Evolutionary conservation across 352 stramenopile species (phyloP).

Genomic region (Phytophthora sp.): DNA sequence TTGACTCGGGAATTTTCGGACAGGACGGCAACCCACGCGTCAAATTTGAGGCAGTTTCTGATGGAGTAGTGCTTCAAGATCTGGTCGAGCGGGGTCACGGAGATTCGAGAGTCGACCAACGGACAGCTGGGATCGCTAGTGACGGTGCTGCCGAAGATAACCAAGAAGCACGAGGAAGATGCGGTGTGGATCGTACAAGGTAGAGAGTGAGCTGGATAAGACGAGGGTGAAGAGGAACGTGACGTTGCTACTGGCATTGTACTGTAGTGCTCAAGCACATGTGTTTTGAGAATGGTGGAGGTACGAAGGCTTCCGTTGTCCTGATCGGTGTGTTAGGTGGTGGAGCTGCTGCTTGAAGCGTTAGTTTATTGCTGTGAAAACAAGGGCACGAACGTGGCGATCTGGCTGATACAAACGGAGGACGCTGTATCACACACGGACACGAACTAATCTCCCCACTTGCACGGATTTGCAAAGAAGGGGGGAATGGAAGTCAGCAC

Average conservation of each 20-base stretch:
- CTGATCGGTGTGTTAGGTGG: too few species aligned
- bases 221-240: not conserved
- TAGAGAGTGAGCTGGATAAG: conserved; percentile 3
- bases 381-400: conserved; percentile 10
- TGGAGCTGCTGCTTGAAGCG: conserved; percentile 21
- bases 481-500: too few species aligned
- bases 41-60: conserved; percentile 31
- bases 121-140: conserved; percentile 16
- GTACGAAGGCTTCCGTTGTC: too few species aligned
- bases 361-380: conserved; percentile 24
- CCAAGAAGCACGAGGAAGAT: conserved; percentile 19
- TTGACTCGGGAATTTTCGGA: conserved; percentile 10
- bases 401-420: conserved; percentile 33
- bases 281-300: conserved; percentile 32
- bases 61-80: conserved; percentile 24
- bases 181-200: conserved; percentile 31
- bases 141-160: conserved; percentile 24
- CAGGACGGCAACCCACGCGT: conserved; percentile 20
- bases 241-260: not conserved
- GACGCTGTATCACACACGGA: too few species aligned
- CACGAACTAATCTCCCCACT: too few species aligned
- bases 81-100: conserved; percentile 16
- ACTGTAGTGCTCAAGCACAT: conserved; percentile 36
- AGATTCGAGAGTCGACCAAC: conserved; percentile 32
- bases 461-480: conserved; percentile 28